phyloP scores from a whole-genome alignment of 176 grass and related monocot genomes.

The Saccharum spontaneum region DNA sequence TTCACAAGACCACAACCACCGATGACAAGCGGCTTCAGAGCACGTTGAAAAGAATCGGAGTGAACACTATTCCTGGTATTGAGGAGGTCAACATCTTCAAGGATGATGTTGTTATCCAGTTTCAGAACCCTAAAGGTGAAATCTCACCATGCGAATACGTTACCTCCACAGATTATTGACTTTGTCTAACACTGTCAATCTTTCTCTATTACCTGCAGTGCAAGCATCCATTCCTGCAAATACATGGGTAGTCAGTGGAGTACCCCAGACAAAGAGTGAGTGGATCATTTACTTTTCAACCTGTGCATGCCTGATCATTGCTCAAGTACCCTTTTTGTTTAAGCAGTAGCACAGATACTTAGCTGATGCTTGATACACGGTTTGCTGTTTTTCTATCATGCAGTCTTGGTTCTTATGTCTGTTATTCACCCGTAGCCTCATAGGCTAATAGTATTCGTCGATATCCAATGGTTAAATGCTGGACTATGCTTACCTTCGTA shows the following conservation, averaged over 20 bases:
- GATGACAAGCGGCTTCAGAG: slow-evolving; percentile 85
- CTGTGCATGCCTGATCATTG: background rate
- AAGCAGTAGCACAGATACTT: background rate
- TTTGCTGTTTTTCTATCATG: background rate
- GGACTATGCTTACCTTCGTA: background rate
- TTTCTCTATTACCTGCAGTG: slow-evolving; percentile 43
- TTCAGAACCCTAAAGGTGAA: slow-evolving; percentile 72
- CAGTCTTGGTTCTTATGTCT: background rate
- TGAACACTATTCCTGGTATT: slow-evolving; percentile 67
- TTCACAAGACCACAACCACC: slow-evolving; percentile 72
- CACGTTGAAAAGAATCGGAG: slow-evolving; percentile 83
- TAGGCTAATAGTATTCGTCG: background rate
- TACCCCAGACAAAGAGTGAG: slow-evolving; percentile 76
- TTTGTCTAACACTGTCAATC: slow-evolving; percentile 11
- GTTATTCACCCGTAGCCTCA: background rate
- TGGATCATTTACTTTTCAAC: background rate
- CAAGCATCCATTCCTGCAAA: slow-evolving; percentile 84
- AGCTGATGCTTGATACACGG: background rate
- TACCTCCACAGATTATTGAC: background rate
- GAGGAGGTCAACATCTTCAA: slow-evolving; percentile 89
- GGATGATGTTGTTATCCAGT: slow-evolving; percentile 78
- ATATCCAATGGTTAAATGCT: background rate
- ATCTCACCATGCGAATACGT: background rate
- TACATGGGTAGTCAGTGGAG: slow-evolving; percentile 78
- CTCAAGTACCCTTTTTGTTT: slow-evolving; percentile 10